phyloP scores from a whole-genome alignment of 192 early-diverging fungal genomes.

The Podila epicladia region DNA sequence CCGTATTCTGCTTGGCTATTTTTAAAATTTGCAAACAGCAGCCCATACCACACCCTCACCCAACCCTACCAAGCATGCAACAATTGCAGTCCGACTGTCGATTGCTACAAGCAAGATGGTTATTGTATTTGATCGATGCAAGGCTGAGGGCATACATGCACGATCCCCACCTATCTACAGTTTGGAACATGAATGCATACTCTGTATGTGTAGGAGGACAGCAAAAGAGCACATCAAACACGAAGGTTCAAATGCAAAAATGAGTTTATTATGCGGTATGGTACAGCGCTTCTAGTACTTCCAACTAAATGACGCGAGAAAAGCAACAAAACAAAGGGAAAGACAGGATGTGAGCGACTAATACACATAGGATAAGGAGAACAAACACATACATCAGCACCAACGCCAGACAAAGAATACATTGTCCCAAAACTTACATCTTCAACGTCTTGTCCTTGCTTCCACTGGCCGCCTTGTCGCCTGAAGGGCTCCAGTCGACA shows the following conservation, averaged over 20 bases:
- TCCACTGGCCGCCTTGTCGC: constrained; percentile 92
- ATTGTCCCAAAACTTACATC: constrained; percentile 64
- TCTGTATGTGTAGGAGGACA: too few species aligned
- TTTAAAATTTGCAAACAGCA: too few species aligned
- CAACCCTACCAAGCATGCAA: too few species aligned
- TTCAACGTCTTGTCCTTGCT: constrained; percentile 93
- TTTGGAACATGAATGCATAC: too few species aligned
- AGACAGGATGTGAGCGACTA: constrained; percentile 1
- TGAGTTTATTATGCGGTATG: background rate
- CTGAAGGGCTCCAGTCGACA: constrained; percentile 95
- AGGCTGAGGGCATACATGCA: too few species aligned
- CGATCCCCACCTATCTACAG: too few species aligned
- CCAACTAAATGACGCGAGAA: constrained; percentile 1
- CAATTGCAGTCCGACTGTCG: too few species aligned
- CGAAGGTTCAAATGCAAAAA: background rate
- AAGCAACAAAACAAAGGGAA: background rate
- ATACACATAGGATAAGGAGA: background rate
- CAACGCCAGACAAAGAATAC: background rate
- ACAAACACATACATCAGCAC: background rate
- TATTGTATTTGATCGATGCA: too few species aligned
- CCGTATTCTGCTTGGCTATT: too few species aligned
- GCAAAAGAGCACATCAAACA: background rate
- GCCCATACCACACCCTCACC: too few species aligned
- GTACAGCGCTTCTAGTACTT: background rate
- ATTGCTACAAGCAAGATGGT: too few species aligned